Evolutionary conservation across 345 rosid species (phyloP), one percentile per base, ranked within the genome.

Genomic region (Eucalyptus shirleyi): DNA sequence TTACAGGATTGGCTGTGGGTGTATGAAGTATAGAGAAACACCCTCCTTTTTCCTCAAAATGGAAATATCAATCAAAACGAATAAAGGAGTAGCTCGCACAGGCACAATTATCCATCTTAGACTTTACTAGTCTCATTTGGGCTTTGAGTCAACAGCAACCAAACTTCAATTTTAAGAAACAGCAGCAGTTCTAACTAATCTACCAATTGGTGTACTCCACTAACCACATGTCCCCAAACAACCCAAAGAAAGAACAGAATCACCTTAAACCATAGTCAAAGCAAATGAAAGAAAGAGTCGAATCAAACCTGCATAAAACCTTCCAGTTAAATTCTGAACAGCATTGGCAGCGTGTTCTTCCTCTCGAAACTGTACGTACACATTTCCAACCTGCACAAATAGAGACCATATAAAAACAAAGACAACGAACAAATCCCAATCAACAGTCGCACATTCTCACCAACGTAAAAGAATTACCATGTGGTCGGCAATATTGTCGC

Each of bases 271-370:
- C 87, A 3, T 51, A 50, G 60, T 32, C 44, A 37, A 37, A 72
- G 83, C 50, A 62, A 69, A 86, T 32, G 51, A 50, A 50, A 30
- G 26, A 32, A 51, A 47, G 42, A 34, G 23, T 30, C 44, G 37
- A 87, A 53, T 50, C 28, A 62, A 83, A 94, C 94, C 95, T 83
- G 96, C 94, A 90, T 93, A 94, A 85, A 93, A 93, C 82, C 96
- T 91, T 51, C 95, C 94, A 40, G 90, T 91, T 16, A 94, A 93
- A 87, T 92, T 93, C 32, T 77, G 89, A 55, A 95, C 90, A 10
- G 95, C 95, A 87, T 89, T 91, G 9, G 96, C 94, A 17, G 96
- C 95, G 67, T 94, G 96, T 32, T 95, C 96, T 88, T 95, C 95
- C 91, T 94, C 95, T 88, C 94, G 93, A 50, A 94, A 95, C 90